Conservation (phyloP, 2,329 filamentous ascomycete species). For the Clathrospora elynae region DNA sequence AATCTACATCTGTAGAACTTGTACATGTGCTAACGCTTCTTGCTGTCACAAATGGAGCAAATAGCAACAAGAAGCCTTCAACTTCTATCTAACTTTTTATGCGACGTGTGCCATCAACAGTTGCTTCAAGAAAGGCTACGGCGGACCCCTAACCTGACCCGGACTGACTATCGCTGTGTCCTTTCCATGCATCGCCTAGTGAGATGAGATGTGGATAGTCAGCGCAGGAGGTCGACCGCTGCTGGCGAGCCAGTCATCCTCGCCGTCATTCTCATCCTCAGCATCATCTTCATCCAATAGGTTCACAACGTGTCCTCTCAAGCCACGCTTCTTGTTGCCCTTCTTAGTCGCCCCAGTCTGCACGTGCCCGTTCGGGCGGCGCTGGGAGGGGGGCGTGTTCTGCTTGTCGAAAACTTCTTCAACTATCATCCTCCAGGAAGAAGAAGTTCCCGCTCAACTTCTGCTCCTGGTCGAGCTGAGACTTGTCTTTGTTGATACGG, state of each 20-base stretch:
- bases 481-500: constrained; percentile 96
- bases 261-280: constrained; percentile 66
- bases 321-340: constrained; percentile 44
- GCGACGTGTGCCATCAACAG: neutral
- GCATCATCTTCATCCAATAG: constrained; percentile 61
- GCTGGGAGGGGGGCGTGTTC: constrained; percentile 44
- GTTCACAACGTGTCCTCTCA: constrained; percentile 37
- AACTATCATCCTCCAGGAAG: constrained; percentile 89
- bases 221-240: constrained; percentile 69
- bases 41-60: too few relatives aligned
- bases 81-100: neutral
- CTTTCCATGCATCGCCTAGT: neutral
- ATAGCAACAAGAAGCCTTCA: too few relatives aligned
- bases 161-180: constrained; percentile 13
- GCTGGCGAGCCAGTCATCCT: constrained; percentile 61
- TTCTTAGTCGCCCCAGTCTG: constrained; percentile 45
- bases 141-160: constrained; percentile 64
- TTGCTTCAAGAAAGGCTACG: constrained; percentile 13
- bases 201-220: neutral
- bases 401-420: constrained; percentile 66
- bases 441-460: constrained; percentile 94
- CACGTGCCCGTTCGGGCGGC: constrained; percentile 50
- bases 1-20: too few relatives aligned
- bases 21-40: too few relatives aligned
- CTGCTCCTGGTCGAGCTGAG: constrained; percentile 97